Evolutionary conservation across 805 yeast genomes (phyloP), one percentile per base, ranked within the genome.

Genomic region (Candida silvicultrix): DNA sequence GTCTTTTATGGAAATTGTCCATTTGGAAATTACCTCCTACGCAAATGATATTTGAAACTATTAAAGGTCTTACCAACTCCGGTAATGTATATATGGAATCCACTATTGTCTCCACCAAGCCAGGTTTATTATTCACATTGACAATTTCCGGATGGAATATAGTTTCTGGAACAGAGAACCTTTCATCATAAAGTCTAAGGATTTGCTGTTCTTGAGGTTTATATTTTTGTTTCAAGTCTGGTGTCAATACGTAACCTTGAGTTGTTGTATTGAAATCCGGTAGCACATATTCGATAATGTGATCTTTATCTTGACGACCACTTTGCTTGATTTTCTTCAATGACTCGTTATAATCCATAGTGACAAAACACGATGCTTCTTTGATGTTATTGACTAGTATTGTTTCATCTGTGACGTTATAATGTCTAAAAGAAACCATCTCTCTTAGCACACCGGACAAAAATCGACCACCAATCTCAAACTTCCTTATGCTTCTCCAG

Each of bases 391-490:
- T 88, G 42, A 94, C 82, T 41, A 94, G 66, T 2, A 85, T 70
- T 0, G 96, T 83, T 64, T 95, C 99, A 49, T 94, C 97, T 60
- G 88, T 81, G 54, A 94, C 89, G 58, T 94, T 92, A 63, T 90
- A 94, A 67, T 94, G 94, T 45, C 97, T 73, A 59, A 85, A 94
- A 2, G 97, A 88, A 12, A 92, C 78, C 42, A 87, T 73, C 59
- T 94, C 98, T 51, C 89, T 74, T 44, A 95, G 64, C 42, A 83
- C 78, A 4, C 97, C 96, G 44, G 89, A 87, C 44, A 94, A 65
- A 42, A 87, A 71, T 46, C 87, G 75, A 0, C 99, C 99, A 0
- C 94, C 99, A 41, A 95, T 78, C 40, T 89, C 92, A 44, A 90
- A 66, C 49, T 87, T 82, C 50, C 78, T 77, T 2, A 89, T 80